A percentile compares a stretch with the other conserved stretches of the same genome.
Evolutionary conservation across 305 asterid species (phyloP).

Genomic region (Rubia peregrina): DNA sequence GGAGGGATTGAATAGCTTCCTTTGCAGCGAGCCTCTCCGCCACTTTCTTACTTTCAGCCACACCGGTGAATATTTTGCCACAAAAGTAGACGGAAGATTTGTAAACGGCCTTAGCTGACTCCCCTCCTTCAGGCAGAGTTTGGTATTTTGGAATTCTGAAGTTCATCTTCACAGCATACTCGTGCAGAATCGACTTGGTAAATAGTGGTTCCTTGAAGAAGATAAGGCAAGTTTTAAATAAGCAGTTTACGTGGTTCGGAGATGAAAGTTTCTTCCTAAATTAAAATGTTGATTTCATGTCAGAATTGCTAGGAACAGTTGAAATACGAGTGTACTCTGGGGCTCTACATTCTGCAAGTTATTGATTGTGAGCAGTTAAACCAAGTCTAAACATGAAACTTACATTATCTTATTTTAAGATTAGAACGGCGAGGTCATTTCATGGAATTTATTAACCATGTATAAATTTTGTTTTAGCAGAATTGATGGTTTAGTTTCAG

Average conservation of each 20-base stretch:
- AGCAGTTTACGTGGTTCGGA: not conserved
- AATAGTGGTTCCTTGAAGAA: conserved; percentile 17
- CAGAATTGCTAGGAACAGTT: no score
- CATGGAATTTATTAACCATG: no score
- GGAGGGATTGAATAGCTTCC: conserved; percentile 24
- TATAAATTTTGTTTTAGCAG: no score
- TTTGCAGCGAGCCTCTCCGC: conserved; percentile 29
- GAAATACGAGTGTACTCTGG: no score
- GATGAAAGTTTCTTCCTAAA: not conserved
- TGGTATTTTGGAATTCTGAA: conserved; percentile 20
- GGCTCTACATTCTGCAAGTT: no score
- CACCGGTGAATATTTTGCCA: conserved; percentile 24
- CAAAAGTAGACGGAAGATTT: conserved; percentile 19
- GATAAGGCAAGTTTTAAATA: not conserved
- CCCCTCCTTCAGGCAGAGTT: conserved; percentile 10
- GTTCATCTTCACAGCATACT: conserved; percentile 28
- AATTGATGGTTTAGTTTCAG: not conserved
- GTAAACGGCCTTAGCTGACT: conserved; percentile 12
- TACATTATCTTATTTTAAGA: not conserved
- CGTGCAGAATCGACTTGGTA: conserved; percentile 30
- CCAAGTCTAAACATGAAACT: not conserved
- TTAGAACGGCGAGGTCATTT: no score
- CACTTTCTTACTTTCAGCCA: conserved; percentile 29
- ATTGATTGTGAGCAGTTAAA: no score
- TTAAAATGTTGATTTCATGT: not conserved